Percentiles rank a stretch among this genome's conserved stretches.
Evolutionary conservation across 306 rosid species (phyloP).

Genomic region (Prosopis cineraria): DNA sequence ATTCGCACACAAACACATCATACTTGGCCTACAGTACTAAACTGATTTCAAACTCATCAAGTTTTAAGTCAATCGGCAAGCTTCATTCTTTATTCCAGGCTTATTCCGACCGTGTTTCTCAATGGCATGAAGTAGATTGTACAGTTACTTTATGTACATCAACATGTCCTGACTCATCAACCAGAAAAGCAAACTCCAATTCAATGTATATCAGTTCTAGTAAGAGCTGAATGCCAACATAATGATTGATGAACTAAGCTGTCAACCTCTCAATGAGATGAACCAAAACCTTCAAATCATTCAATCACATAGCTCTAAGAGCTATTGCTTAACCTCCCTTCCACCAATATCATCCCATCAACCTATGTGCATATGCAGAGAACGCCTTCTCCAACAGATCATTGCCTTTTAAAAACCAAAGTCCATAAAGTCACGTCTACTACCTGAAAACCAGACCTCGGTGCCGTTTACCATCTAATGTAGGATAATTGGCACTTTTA

Average conservation of each 20-base stretch:
- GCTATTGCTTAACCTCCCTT: not conserved
- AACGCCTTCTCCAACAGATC: not conserved
- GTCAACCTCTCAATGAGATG: not conserved
- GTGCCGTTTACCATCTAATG: not conserved
- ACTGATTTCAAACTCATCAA: not conserved
- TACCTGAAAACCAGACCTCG: not conserved
- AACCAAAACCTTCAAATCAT: not conserved
- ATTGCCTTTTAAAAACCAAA: not conserved
- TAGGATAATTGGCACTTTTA: not conserved
- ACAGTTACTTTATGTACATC: not conserved
- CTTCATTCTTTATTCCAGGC: not conserved
- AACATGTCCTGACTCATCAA: not conserved
- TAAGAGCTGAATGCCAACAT: not conserved
- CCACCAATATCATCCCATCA: not conserved
- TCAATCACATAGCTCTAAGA: not conserved
- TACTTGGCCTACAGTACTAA: not conserved
- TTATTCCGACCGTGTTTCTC: not conserved
- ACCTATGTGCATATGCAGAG: not conserved
- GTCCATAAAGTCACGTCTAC: not conserved
- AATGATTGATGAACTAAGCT: not conserved
- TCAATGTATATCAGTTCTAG: not conserved
- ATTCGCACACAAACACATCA: not conserved
- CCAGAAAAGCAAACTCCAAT: slow-evolving; percentile 4
- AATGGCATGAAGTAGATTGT: not conserved
- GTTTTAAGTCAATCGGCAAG: not conserved